phyloP scores from a whole-genome alignment of 164 flowering plant genomes.

The Annona cherimola region DNA sequence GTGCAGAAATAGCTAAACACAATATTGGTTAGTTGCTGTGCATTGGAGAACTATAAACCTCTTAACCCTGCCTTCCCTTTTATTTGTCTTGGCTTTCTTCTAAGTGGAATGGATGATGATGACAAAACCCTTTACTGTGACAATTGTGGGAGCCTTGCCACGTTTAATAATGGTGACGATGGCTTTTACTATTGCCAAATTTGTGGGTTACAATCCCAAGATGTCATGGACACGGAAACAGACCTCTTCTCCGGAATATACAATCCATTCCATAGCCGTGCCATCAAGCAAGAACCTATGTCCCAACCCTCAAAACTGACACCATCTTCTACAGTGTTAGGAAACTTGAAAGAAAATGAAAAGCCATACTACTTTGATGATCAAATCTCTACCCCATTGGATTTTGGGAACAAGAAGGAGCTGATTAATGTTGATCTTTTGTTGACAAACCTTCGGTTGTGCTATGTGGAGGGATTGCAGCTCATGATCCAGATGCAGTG shows the following conservation, averaged over 20 bases:
- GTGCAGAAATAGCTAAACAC: neutral
- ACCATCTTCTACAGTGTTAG: constrained; percentile 3
- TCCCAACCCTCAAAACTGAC: constrained; percentile 6
- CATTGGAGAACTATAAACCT: neutral
- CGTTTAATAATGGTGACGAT: constrained; percentile 37
- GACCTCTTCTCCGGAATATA: constrained; percentile 38
- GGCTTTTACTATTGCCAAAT: constrained; percentile 56
- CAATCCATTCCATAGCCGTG: constrained; percentile 27
- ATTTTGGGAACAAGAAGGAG: neutral
- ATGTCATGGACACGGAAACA: constrained; percentile 46
- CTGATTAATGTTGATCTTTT: constrained; percentile 27
- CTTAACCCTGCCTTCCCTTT: neutral
- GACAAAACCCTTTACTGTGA: neutral
- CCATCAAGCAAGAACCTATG: neutral
- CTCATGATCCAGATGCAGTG: constrained; percentile 70
- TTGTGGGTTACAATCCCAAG: constrained; percentile 58
- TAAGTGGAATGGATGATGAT: neutral
- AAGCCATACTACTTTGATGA: constrained; percentile 8
- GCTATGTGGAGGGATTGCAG: constrained; percentile 73
- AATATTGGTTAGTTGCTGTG: neutral
- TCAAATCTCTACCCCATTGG: neutral
- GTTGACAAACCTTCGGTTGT: constrained; percentile 38
- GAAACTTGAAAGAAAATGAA: constrained; percentile 6
- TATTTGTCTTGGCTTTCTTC: neutral
- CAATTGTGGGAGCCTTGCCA: constrained; percentile 36